Evolutionary conservation across 768 basidiomycete genomes (phyloP).

Genomic region (Kwoniella sp.): DNA sequence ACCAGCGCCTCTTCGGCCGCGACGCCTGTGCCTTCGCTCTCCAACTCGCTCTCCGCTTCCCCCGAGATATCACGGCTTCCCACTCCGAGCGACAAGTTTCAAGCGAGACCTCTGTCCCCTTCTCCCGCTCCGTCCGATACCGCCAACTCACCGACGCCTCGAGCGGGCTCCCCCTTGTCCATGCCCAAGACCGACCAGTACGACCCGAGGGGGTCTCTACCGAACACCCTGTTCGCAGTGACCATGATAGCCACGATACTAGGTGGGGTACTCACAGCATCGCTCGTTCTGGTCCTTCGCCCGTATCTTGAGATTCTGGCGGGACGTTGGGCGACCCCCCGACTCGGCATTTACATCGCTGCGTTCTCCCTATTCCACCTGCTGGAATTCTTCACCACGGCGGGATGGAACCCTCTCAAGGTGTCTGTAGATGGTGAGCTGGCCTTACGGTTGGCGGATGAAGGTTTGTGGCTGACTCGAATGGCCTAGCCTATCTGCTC

Average conservation of each 20-base stretch:
- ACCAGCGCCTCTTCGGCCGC: background rate
- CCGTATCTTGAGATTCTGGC: conserved; percentile 11
- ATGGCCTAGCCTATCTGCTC: conserved; percentile 72
- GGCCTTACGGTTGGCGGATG: background rate
- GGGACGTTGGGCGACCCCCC: conserved; percentile 65
- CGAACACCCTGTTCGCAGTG: conserved; percentile 81
- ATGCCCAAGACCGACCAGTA: conserved; percentile 37
- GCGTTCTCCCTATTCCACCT: conserved; percentile 86
- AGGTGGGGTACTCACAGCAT: conserved; percentile 65
- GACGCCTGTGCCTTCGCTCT: conserved; percentile 10
- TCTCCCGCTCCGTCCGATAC: conserved; percentile 5
- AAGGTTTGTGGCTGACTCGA: conserved; percentile 12
- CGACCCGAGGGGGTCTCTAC: conserved; percentile 59
- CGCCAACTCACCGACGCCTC: conserved; percentile 1
- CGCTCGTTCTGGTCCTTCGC: conserved; percentile 51
- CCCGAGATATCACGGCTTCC: conserved; percentile 12
- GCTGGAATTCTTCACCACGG: conserved; percentile 90
- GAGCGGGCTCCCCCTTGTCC: conserved; percentile 4
- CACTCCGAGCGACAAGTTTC: conserved; percentile 4
- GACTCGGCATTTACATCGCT: conserved; percentile 76
- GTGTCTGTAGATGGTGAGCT: conserved; percentile 84
- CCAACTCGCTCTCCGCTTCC: conserved; percentile 9
- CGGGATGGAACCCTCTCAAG: conserved; percentile 90
- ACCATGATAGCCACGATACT: conserved; percentile 79
- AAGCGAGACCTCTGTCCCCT: background rate